phyloP scores from a whole-genome alignment of 2,329 filamentous ascomycete species.

The Dendryphion nanum region DNA sequence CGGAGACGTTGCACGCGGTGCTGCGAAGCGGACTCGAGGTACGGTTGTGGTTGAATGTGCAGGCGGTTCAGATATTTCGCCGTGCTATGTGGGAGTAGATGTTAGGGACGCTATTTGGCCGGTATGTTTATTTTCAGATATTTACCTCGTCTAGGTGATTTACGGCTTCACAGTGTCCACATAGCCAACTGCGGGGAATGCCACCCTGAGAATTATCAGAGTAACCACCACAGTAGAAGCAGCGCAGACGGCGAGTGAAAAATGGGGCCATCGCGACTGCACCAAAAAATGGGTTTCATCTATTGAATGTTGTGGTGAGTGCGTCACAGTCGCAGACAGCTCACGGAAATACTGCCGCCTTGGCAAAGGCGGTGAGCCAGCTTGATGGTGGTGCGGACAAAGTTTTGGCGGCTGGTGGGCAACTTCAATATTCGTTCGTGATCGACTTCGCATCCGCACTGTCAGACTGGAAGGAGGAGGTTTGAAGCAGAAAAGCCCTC shows the following conservation, averaged over 20 bases:
- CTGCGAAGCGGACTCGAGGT: conserved; percentile 19
- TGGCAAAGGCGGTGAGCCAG: neutral
- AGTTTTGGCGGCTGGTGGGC: too few species aligned
- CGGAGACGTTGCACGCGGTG: conserved; percentile 22
- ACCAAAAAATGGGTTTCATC: too few species aligned
- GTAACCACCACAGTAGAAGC: conserved; percentile 32
- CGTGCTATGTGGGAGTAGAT: conserved; percentile 58
- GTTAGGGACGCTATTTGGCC: neutral
- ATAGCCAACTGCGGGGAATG: conserved; percentile 23
- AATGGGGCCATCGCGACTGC: conserved; percentile 25
- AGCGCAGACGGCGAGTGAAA: conserved; percentile 32
- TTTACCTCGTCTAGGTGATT: conserved; percentile 85
- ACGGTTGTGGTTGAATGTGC: conserved; percentile 45
- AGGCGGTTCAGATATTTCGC: conserved; percentile 85
- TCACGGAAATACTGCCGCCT: too few species aligned
- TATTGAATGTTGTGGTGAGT: too few species aligned
- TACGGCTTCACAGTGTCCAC: conserved; percentile 72
- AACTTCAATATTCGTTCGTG: too few species aligned
- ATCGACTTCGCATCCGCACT: too few species aligned
- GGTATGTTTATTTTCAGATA: conserved; percentile 7
- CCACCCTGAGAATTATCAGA: conserved; percentile 21
- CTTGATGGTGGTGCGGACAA: neutral
- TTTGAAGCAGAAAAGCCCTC: too few species aligned
- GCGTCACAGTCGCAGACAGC: too few species aligned
- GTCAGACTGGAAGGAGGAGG: too few species aligned